These are phyloP conservation scores for Thelonectria discophora DNA, from an alignment of 2,329 filamentous ascomycete species.

Conservation along the genomic window DNA sequence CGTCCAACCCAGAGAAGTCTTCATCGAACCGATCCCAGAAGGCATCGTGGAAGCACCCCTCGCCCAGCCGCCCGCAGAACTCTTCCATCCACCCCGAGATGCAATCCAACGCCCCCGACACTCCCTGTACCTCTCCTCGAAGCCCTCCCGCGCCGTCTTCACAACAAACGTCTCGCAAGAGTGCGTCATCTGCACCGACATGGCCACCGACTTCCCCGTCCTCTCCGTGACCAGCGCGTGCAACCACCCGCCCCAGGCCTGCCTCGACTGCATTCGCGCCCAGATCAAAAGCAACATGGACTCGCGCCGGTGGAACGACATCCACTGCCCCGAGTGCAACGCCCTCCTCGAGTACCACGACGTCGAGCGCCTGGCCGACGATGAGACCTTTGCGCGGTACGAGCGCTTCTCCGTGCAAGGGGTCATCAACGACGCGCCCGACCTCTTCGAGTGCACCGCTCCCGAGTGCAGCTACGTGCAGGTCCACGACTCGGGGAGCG, in stretches of 20 bases:
- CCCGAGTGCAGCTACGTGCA: not conserved
- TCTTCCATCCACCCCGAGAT: too few relatives aligned
- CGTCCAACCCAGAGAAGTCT: too few relatives aligned
- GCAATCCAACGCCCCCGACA: too few relatives aligned
- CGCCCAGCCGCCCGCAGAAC: too few relatives aligned
- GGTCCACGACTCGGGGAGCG: not conserved
- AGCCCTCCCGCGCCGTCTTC: too few relatives aligned
- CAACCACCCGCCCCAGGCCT: not conserved
- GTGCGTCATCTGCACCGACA: not conserved
- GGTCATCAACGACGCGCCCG: not conserved
- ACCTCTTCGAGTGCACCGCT: not conserved
- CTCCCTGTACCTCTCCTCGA: too few relatives aligned
- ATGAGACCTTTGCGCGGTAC: constrained; percentile 6
- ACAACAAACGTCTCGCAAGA: not conserved
- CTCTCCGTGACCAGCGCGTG: not conserved
- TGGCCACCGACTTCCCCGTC: not conserved
- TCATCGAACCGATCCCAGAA: too few relatives aligned
- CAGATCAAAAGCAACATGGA: constrained; percentile 7
- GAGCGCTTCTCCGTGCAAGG: constrained; percentile 2
- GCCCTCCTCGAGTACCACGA: not conserved
- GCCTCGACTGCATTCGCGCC: not conserved
- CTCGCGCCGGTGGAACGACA: not conserved
- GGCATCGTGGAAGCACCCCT: too few relatives aligned
- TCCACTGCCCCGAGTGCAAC: constrained; percentile 5
- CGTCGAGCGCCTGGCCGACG: not conserved